phyloP scores from a whole-genome alignment of 495 filamentous ascomycete species.

The Glarea lozoyensis region DNA sequence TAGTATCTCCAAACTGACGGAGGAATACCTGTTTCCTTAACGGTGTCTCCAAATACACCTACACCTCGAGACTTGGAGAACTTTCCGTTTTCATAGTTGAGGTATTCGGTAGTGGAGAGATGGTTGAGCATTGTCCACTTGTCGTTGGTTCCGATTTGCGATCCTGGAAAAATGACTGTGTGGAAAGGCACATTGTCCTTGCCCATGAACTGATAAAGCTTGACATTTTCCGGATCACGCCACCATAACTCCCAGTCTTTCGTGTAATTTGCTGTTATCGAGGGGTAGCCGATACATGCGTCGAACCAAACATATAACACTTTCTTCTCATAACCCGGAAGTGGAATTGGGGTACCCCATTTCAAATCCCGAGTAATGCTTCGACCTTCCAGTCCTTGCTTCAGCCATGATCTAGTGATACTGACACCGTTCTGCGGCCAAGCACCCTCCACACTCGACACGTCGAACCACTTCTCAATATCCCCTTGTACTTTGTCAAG shows the following conservation, averaged over 20 bases:
- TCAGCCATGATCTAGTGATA: conserved; percentile 34
- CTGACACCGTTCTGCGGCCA: conserved; percentile 57
- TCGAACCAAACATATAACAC: conserved; percentile 99
- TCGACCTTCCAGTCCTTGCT: conserved; percentile 70
- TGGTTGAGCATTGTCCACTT: conserved; percentile 89
- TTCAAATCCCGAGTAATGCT: conserved; percentile 83
- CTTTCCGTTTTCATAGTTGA: conserved; percentile 93
- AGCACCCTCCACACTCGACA: conserved; percentile 32
- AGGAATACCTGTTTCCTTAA: conserved; percentile 78
- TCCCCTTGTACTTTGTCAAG: conserved; percentile 71
- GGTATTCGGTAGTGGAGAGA: conserved; percentile 85
- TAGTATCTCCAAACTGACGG: conserved; percentile 92
- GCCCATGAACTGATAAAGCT: conserved; percentile 95
- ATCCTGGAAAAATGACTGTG: conserved; percentile 83
- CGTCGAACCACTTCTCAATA: conserved; percentile 61
- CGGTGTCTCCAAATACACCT: conserved; percentile 86
- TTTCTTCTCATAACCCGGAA: conserved; percentile 49
- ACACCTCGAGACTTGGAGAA: conserved; percentile 89
- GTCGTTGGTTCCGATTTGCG: conserved; percentile 73
- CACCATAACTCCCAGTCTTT: conserved; percentile 93
- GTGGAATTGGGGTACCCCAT: conserved; percentile 73
- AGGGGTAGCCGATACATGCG: conserved; percentile 92
- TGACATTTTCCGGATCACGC: conserved; percentile 79
- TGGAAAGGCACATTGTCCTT: conserved; percentile 97
- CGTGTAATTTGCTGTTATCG: conserved; percentile 90